Evolutionary conservation across 306 rosid genomes (phyloP), one percentile per base, ranked within the genome.

Genomic region (Coriaria nepalensis): DNA sequence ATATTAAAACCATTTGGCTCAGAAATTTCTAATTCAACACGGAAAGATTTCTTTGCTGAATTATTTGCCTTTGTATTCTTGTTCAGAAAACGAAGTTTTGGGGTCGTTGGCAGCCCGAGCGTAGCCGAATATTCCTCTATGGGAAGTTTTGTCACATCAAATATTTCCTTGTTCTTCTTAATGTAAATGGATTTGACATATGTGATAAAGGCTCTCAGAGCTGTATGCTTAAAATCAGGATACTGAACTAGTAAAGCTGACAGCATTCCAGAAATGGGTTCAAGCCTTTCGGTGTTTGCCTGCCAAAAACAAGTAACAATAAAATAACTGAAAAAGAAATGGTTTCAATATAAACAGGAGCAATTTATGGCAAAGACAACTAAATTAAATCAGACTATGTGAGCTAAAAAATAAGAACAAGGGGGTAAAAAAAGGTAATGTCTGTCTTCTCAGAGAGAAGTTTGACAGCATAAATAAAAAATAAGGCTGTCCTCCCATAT

Each of bases 91-190:
- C 83, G 92, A 32, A 82, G 45, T 71, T 69, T 90, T 33, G 94
- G 95, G 48, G 87, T 81, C 78, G 81, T 76, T 37, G 95, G 83
- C 40, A 90, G 72, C 47, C 97, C 97, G 64, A 90, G 52, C 33
- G 97, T 84, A 35, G 87, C 92, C 15, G 95, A 71, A 73, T 66
- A 84, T 20, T 75, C 68, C 15, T 84, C 84, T 55, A 90, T 56
- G 5, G 87, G 82, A 47, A 90, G 73, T 60, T 85, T 82, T 59
- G 36, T 66, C 56, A 77, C 76, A 68, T 90, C 95, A 63, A 85
- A 90, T 36, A 90, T 72, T 61, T 90, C 97, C 66, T 61, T 90
- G 59, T 90, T 92, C 77, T 79, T 81, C 53, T 79, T 93, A 29
- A 76, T 59, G 35, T 74, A 65, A 57, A 84, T 65, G 57, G 97